A percentile compares a stretch with the other conserved stretches of the same genome.
Evolutionary conservation across 768 basidiomycete genomes (phyloP).

Genomic region (Amyloporia xantha): DNA sequence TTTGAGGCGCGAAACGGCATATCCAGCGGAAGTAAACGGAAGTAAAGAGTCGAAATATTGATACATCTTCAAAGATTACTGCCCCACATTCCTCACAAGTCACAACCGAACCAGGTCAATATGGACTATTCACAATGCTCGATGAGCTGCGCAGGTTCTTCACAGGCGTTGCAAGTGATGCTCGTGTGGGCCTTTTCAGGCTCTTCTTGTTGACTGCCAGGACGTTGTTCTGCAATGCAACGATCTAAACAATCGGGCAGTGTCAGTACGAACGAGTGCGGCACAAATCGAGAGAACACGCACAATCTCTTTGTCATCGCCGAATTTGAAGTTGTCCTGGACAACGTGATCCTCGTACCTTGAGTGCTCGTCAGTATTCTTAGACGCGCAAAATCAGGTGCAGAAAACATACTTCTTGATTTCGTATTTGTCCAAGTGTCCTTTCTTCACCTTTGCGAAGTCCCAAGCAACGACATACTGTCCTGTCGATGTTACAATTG

Average conservation of each 20-base stretch:
- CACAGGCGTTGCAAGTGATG: conserved; percentile 52
- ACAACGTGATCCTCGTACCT: conserved; percentile 90
- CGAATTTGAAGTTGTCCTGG: conserved; percentile 97
- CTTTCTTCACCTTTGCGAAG: conserved; percentile 92
- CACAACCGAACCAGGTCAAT: conserved; percentile 10
- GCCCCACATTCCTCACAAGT: not conserved
- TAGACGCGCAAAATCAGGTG: not conserved
- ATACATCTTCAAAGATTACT: conserved; percentile 6
- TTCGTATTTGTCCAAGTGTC: conserved; percentile 85
- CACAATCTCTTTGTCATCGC: conserved; percentile 94
- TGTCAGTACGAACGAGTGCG: not conserved
- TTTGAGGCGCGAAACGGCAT: too few relatives aligned
- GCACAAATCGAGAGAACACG: too few relatives aligned
- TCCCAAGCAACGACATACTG: conserved; percentile 95
- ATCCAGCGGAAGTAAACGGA: not conserved
- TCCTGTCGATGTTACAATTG: conserved; percentile 92
- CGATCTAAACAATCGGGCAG: too few relatives aligned
- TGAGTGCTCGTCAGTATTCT: conserved; percentile 6
- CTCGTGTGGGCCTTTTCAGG: conserved; percentile 74
- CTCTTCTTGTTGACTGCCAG: conserved; percentile 92
- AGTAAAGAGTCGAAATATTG: conserved; percentile 2
- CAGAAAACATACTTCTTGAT: conserved; percentile 63
- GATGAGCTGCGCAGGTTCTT: conserved; percentile 43
- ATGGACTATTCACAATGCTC: conserved; percentile 50
- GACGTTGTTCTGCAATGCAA: conserved; percentile 91